Base-by-base conservation (phyloP, 2,329 filamentous ascomycete species). In the Beauveria scarabaeidicola region DNA sequence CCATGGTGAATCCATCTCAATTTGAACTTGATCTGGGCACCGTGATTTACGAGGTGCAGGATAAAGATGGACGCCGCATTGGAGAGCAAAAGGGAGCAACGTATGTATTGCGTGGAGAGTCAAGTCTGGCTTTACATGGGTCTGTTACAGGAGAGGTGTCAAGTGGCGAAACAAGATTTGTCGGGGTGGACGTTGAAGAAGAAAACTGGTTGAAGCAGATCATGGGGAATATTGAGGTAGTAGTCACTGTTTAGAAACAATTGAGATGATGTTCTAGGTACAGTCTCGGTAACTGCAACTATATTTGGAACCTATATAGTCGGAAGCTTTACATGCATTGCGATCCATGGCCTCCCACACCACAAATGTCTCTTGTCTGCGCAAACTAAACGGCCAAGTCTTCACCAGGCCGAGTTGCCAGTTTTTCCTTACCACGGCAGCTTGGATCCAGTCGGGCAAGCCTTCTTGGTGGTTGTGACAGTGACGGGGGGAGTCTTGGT, bases 381-480 rank as follows among this genome's bases (percentile, higher is more conserved):
- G 21, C 21, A n/a, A 41, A n/a, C 15, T 25, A 25, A 15, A 21
- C 21, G 15, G 11, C 17, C 4, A 21, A 17, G 9, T 32, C 17
- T 32, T n/a, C 4, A n/a, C 17, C n/a, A 2, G 17, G 13, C 17
- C 32, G 8, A n/a, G 6, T 15, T n/a, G n/a, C 6, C 10, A 38
- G 23, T 15, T 6, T 23, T 19, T 9, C 43, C 36, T 48, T 60
- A 60, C 51, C 51, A 60, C 6, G 58, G 52, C 29, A 60, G 52
- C 58, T 60, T 60, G n/a, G 58, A 60, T 21, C 51, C 58, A 17
- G 51, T 60, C 10, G 58, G 58, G 51, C 58, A 60, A 32, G 58
- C 52, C 27, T 54, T 54, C 23, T 52, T 60, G 43, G 58, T 60
- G 17, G 41, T 60, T 6, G 58, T 60, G 9, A 60, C 52, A 2